A percentile compares a stretch with the other conserved stretches of the same genome.
phyloP scores from a whole-genome alignment of 306 rosid species.

The Rosa rugosa region DNA sequence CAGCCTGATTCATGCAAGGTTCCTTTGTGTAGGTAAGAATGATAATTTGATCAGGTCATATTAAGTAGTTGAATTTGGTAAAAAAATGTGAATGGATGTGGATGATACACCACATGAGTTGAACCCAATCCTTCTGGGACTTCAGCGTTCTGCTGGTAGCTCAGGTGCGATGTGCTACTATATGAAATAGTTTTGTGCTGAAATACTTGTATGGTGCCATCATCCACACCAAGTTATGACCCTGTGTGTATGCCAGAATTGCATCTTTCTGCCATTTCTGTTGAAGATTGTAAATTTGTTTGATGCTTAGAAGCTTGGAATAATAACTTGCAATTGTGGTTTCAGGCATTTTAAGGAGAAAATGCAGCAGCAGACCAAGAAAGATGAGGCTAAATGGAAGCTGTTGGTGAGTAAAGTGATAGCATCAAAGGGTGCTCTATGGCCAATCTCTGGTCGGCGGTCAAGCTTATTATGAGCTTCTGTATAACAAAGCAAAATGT shows the following conservation, averaged over 20 bases:
- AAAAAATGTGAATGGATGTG: background rate
- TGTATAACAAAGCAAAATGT: background rate
- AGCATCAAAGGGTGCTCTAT: constrained; percentile 25
- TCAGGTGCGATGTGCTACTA: background rate
- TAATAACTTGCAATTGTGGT: background rate
- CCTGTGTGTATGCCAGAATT: background rate
- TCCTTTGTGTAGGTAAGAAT: constrained; percentile 50
- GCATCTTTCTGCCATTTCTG: background rate
- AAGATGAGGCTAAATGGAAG: constrained; percentile 48
- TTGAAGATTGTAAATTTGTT: background rate
- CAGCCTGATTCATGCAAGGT: constrained; percentile 54
- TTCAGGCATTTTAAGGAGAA: constrained; percentile 44
- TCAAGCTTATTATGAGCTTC: constrained; percentile 18
- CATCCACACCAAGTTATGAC: no score
- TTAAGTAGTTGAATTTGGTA: background rate
- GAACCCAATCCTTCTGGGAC: background rate
- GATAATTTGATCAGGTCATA: background rate
- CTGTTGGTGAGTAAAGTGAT: constrained; percentile 47
- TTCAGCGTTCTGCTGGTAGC: background rate
- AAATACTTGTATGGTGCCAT: background rate
- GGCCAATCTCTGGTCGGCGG: constrained; percentile 18
- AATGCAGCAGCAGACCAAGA: constrained; percentile 42
- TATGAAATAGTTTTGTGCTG: no score
- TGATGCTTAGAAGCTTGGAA: background rate
- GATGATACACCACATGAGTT: background rate